Conservation (phyloP, 192 early-diverging fungal species). For the Chytriomyces confervae region DNA sequence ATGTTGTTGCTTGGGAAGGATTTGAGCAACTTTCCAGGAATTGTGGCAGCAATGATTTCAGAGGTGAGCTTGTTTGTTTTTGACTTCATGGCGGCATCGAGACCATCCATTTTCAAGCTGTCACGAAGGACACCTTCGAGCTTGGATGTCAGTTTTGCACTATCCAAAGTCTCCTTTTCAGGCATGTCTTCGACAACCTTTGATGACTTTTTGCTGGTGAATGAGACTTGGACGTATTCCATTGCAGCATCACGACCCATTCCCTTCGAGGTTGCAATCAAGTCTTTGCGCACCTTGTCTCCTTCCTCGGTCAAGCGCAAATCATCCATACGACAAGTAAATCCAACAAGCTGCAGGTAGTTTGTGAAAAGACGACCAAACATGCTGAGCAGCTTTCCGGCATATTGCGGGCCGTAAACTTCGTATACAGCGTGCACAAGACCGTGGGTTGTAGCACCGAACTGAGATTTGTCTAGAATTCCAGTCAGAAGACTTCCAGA, state of each 20-base stretch:
- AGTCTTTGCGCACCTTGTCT: constrained; percentile 73
- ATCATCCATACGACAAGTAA: constrained; percentile 99
- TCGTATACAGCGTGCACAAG: constrained; percentile 96
- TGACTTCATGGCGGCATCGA: constrained; percentile 88
- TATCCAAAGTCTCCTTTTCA: constrained; percentile 41
- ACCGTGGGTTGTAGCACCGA: constrained; percentile 90
- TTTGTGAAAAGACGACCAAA: constrained; percentile 89
- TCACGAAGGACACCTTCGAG: constrained; percentile 88
- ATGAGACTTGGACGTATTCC: constrained; percentile 74
- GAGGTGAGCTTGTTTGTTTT: constrained; percentile 82
- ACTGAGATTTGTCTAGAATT: constrained; percentile 96
- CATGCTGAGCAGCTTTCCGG: constrained; percentile 89
- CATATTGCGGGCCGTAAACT: constrained; percentile 86
- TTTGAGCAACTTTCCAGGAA: constrained; percentile 74
- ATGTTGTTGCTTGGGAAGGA: constrained; percentile 97
- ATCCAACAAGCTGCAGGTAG: constrained; percentile 88
- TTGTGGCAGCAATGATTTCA: constrained; percentile 73
- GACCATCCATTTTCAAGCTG: constrained; percentile 81
- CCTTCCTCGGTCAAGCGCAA: constrained; percentile 84
- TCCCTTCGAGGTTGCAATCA: constrained; percentile 65
- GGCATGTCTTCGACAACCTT: constrained; percentile 45
- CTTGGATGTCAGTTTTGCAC: constrained; percentile 29
- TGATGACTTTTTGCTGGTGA: constrained; percentile 48
- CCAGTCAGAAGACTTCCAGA: constrained; percentile 91
- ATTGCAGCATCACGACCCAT: constrained; percentile 75